These are phyloP conservation scores for Phytophthora tubulina DNA, from an alignment of 352 stramenopile species.

Conservation along the genomic window DNA sequence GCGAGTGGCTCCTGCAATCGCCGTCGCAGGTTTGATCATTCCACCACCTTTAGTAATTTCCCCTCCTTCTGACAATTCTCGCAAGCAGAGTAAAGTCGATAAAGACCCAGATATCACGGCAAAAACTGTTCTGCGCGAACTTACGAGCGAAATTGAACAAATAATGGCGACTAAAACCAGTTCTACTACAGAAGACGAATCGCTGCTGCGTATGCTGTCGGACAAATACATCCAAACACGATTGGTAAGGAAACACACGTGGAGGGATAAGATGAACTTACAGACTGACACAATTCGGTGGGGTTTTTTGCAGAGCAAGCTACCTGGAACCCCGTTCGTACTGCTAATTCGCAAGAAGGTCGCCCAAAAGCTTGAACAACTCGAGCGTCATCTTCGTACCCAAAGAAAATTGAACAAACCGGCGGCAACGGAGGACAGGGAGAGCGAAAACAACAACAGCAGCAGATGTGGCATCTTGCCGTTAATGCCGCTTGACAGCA, in stretches of 20 bases:
- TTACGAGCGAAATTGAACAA: constrained; percentile 57
- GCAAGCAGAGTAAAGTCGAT: constrained; percentile 14
- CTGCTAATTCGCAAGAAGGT: constrained; percentile 52
- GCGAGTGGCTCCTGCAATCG: constrained; percentile 26
- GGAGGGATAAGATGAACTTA: neutral
- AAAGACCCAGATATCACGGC: constrained; percentile 51
- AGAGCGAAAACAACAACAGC: constrained; percentile 22
- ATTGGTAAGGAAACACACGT: constrained; percentile 37
- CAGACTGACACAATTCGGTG: neutral
- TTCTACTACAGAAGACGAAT: constrained; percentile 24
- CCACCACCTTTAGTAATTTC: constrained; percentile 27
- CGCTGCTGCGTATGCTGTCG: constrained; percentile 43
- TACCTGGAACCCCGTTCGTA: constrained; percentile 64
- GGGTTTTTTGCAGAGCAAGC: constrained; percentile 40
- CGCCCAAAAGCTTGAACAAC: constrained; percentile 56
- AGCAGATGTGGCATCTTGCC: neutral
- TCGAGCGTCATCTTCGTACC: constrained; percentile 27
- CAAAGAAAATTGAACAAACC: neutral
- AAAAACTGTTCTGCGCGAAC: constrained; percentile 47
- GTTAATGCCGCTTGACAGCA: neutral
- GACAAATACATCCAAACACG: constrained; percentile 53
- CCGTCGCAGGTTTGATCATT: constrained; percentile 36
- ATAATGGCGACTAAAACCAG: constrained; percentile 26
- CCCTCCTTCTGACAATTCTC: constrained; percentile 16
- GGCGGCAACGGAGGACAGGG: neutral